phyloP scores from a whole-genome alignment of 2,329 filamentous ascomycete species.

The Proliferodiscus dingleyae region DNA sequence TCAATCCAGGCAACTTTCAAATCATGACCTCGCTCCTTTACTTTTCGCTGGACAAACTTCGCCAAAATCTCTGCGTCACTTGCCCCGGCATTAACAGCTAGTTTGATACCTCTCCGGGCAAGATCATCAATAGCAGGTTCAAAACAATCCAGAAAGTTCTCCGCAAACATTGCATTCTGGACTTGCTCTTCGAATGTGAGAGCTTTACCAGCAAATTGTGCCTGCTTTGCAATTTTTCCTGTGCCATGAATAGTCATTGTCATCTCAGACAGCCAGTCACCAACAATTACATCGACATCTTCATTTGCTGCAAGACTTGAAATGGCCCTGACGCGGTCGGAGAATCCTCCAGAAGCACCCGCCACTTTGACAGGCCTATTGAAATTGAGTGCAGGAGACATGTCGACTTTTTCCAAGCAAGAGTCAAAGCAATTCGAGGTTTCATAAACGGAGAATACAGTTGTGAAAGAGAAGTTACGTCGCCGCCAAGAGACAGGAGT shows the following conservation, averaged over 20 bases:
- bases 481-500: too few species aligned
- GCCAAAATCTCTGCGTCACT: constrained; percentile 39
- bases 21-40: constrained; percentile 39
- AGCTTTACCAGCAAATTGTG: background rate
- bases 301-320: background rate
- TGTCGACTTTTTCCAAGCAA: too few species aligned
- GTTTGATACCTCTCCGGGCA: constrained; percentile 41
- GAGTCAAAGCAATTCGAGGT: too few species aligned
- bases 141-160: constrained; percentile 13
- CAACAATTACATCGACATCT: constrained; percentile 42
- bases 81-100: constrained; percentile 49
- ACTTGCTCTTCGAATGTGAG: constrained; percentile 27
- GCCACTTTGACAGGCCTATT: too few species aligned
- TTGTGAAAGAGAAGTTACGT: too few species aligned
- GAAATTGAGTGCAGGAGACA: too few species aligned
- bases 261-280: constrained; percentile 42
- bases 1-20: constrained; percentile 41
- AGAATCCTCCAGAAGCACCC: constrained; percentile 39
- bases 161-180: constrained; percentile 12
- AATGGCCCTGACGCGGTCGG: constrained; percentile 38
- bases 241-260: constrained; percentile 16
- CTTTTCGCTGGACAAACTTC: constrained; percentile 23
- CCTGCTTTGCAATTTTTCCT: constrained; percentile 5
- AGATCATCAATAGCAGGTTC: constrained; percentile 36
- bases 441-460: too few species aligned